Conservation (phyloP, 805 yeast genomes). For the Spathaspora gorwiae region DNA sequence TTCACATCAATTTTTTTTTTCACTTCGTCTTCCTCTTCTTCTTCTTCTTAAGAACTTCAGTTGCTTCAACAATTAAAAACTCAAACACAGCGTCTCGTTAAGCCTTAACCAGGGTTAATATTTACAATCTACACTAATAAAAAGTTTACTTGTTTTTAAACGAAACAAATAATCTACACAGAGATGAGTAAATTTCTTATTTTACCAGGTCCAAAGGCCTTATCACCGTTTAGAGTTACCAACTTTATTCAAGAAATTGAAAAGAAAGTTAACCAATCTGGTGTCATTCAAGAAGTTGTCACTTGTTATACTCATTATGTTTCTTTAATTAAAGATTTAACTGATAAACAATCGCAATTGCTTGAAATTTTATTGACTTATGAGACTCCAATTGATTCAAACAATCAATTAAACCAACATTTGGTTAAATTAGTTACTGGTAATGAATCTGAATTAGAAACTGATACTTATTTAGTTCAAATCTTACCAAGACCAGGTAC, state of each 20-base stretch:
- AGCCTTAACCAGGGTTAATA: too few relatives aligned
- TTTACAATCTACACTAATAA: too few relatives aligned
- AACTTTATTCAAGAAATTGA: constrained; percentile 70
- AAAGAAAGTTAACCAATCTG: constrained; percentile 52
- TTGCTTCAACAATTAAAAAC: neutral
- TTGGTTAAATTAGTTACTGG: constrained; percentile 34
- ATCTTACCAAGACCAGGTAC: constrained; percentile 92
- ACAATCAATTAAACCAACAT: constrained; percentile 40
- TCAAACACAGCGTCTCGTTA: too few relatives aligned
- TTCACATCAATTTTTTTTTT: neutral
- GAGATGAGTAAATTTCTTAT: constrained; percentile 26
- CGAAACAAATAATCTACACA: too few relatives aligned
- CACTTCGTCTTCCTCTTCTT: neutral
- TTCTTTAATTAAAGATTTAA: constrained; percentile 43
- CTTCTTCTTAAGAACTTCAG: neutral
- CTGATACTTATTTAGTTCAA: constrained; percentile 53
- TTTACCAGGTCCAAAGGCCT: constrained; percentile 85
- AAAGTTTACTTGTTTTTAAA: too few relatives aligned
- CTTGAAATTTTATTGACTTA: constrained; percentile 66
- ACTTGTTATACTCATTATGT: constrained; percentile 81
- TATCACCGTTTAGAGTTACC: constrained; percentile 80
- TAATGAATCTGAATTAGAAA: constrained; percentile 22
- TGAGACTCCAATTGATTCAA: constrained; percentile 58
- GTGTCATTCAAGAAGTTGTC: constrained; percentile 61
- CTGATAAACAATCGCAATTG: constrained; percentile 41